phyloP scores from a whole-genome alignment of 2,329 filamentous ascomycete species.

The Calonectria hongkongensis region DNA sequence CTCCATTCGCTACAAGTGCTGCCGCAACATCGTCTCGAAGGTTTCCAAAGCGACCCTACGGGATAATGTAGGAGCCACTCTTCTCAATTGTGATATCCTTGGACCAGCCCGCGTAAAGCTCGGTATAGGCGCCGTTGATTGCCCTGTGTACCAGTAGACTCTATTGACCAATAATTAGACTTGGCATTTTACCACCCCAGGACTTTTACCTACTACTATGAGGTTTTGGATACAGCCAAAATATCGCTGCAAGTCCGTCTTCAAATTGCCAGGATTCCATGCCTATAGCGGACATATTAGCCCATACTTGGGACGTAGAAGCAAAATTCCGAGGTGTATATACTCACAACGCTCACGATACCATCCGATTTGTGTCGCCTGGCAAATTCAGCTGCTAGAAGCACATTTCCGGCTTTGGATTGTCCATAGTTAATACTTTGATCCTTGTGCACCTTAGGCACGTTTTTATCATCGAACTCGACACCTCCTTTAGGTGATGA shows the following conservation, averaged over 20 bases:
- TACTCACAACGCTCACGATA: not conserved
- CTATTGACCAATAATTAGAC: not conserved
- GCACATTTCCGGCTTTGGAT: not conserved
- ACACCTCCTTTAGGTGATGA: not conserved
- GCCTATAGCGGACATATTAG: not conserved
- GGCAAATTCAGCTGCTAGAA: not conserved
- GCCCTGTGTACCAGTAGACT: not conserved
- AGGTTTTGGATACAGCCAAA: not conserved
- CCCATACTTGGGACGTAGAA: too few species aligned
- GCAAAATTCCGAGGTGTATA: not conserved
- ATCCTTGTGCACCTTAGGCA: not conserved
- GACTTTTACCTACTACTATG: not conserved
- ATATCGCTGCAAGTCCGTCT: not conserved
- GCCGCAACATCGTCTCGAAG: not conserved
- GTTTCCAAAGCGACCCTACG: not conserved
- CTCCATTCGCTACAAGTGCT: not conserved
- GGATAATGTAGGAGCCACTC: conserved; percentile 9
- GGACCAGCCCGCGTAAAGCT: conserved; percentile 2
- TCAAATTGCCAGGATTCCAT: not conserved
- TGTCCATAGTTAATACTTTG: not conserved
- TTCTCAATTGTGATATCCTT: not conserved
- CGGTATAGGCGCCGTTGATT: conserved; percentile 3
- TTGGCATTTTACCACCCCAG: too few species aligned
- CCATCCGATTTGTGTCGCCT: not conserved
- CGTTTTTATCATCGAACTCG: not conserved